These are phyloP conservation scores for Marchantia polymorpha DNA, from an alignment of 225 moss, liverwort and hornwort species.

Conservation along the genomic window DNA sequence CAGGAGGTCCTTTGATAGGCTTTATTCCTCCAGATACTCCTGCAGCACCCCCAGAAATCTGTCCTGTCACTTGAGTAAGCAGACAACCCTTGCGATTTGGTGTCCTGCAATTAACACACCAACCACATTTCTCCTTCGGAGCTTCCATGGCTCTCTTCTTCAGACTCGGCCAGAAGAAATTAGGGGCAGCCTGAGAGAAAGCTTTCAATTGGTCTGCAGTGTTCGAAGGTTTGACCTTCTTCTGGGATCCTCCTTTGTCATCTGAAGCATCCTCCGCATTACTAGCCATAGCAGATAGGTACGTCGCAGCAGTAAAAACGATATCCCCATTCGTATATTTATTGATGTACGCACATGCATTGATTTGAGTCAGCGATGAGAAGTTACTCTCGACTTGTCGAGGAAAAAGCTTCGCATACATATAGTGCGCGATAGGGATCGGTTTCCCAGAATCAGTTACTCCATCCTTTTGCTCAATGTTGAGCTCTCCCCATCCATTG, in stretches of 20 bases:
- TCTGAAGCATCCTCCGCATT: conserved; percentile 66
- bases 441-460: neutral
- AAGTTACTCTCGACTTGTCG: conserved; percentile 17
- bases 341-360: conserved; percentile 57
- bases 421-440: neutral
- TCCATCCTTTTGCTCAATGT: neutral
- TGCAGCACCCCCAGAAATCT: conserved; percentile 61
- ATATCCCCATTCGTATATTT: conserved; percentile 83
- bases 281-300: conserved; percentile 71
- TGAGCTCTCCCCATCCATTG: neutral
- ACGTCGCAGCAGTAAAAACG: conserved; percentile 76
- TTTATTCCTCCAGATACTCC: conserved; percentile 61
- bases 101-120: conserved; percentile 74
- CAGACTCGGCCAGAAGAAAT: conserved; percentile 78
- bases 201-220: conserved; percentile 73
- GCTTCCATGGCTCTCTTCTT: conserved; percentile 69
- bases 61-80: conserved; percentile 72
- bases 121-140: conserved; percentile 71
- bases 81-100: conserved; percentile 71
- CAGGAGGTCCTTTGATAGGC: conserved; percentile 48
- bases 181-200: conserved; percentile 63
- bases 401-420: neutral
- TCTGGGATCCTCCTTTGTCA: conserved; percentile 59
- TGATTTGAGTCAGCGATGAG: conserved; percentile 32
- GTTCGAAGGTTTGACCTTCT: conserved; percentile 43